Evolutionary conservation across 208 protist genomes (phyloP).

Genomic region (Vickermania ingenoplastis): DNA sequence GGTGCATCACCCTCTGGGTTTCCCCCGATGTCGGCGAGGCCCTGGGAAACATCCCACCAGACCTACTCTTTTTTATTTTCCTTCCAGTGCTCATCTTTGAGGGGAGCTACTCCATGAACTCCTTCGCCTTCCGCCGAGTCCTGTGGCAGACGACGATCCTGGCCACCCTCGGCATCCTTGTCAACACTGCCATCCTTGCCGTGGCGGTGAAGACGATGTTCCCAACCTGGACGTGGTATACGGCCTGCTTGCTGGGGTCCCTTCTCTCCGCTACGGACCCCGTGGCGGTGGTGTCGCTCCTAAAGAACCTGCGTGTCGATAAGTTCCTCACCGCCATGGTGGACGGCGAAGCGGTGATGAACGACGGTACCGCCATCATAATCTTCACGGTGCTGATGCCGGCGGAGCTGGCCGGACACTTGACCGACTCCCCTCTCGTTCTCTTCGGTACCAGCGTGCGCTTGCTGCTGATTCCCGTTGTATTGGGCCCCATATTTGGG

Average conservation of each 20-base stretch:
- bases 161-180: constrained; percentile 64
- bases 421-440: constrained; percentile 17
- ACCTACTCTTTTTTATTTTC: constrained; percentile 85
- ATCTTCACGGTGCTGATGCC: constrained; percentile 67
- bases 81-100: constrained; percentile 87
- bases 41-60: constrained; percentile 57
- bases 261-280: constrained; percentile 85
- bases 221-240: constrained; percentile 52
- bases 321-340: constrained; percentile 73
- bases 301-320: constrained; percentile 74
- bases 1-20: constrained; percentile 32
- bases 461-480: constrained; percentile 40
- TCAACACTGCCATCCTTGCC: constrained; percentile 61
- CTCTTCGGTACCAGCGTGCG: constrained; percentile 35
- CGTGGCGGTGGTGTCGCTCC: constrained; percentile 80
- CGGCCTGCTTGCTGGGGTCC: constrained; percentile 61
- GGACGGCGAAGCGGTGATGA: constrained; percentile 84
- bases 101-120: constrained; percentile 76
- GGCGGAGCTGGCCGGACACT: constrained; percentile 24
- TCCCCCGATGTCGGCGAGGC: constrained; percentile 35
- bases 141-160: constrained; percentile 57
- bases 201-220: constrained; percentile 38
- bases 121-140: constrained; percentile 54
- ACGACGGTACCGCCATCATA: constrained; percentile 89
- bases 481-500: constrained; percentile 62